A percentile compares a stretch with the other conserved stretches of the same genome.
phyloP scores from a whole-genome alignment of 768 basidiomycete genomes.

The Leccinum variicolor region DNA sequence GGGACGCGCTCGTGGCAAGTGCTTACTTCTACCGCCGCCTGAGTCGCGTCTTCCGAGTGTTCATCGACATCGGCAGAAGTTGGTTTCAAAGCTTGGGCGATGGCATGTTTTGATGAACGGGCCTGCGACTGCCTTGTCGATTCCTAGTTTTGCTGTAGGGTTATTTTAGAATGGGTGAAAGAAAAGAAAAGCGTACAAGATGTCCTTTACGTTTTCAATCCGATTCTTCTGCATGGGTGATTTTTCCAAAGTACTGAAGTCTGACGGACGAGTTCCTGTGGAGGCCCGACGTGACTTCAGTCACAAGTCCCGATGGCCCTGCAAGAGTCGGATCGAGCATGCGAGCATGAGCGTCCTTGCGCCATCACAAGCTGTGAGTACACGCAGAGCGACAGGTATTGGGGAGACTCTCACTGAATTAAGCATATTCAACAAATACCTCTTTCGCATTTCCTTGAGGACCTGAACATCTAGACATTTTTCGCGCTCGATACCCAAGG shows the following conservation, averaged over 20 bases:
- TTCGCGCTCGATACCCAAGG: conserved; percentile 26
- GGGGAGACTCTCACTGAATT: conserved; percentile 56
- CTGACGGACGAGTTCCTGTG: conserved; percentile 66
- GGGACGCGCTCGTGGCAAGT: conserved; percentile 35
- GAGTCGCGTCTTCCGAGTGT: conserved; percentile 3
- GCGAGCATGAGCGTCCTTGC: conserved; percentile 94
- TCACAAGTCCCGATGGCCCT: conserved; percentile 91
- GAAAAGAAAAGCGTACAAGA: neutral
- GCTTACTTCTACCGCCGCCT: conserved; percentile 10
- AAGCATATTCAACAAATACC: conserved; percentile 80
- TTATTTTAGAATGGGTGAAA: too few species aligned
- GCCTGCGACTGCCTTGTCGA: conserved; percentile 77
- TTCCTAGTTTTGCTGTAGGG: conserved; percentile 34
- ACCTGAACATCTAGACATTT: conserved; percentile 45
- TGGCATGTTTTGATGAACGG: conserved; percentile 84
- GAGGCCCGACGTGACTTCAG: conserved; percentile 64
- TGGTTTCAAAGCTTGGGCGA: conserved; percentile 52
- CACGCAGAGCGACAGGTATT: neutral
- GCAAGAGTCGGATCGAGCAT: conserved; percentile 87
- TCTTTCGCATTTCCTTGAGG: conserved; percentile 38
- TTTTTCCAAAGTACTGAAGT: conserved; percentile 90
- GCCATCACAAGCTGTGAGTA: conserved; percentile 42
- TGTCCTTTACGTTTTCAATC: conserved; percentile 38
- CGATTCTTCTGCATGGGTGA: conserved; percentile 69
- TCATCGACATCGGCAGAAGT: conserved; percentile 30